Conservation (phyloP, 2,329 filamentous ascomycete genomes). For the Ascochyta viciae-villosae region DNA sequence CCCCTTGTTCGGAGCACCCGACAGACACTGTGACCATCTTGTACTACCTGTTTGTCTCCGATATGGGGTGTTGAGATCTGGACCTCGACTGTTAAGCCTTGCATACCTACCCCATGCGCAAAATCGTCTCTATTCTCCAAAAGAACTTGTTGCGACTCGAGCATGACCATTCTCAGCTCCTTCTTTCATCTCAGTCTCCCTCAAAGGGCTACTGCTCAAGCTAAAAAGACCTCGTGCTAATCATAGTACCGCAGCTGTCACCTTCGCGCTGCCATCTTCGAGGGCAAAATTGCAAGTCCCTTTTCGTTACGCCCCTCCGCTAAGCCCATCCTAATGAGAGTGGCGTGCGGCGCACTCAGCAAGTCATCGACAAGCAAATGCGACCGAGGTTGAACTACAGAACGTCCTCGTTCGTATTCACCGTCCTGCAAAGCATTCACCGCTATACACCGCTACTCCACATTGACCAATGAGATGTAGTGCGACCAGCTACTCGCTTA, state of each 20-base stretch:
- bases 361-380: background rate
- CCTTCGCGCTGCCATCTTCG: background rate
- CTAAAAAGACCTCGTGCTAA: background rate
- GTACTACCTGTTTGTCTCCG: constrained; percentile 14
- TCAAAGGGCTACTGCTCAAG: background rate
- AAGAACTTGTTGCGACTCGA: background rate
- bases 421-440: constrained; percentile 10
- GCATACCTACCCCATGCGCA: background rate
- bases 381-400: constrained; percentile 1
- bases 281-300: background rate
- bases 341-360: background rate
- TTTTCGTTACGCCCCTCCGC: background rate
- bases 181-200: background rate
- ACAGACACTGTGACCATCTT: constrained; percentile 13
- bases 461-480: constrained; percentile 1
- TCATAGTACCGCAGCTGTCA: constrained; percentile 1
- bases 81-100: background rate
- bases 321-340: background rate
- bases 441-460: constrained; percentile 18
- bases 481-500: constrained; percentile 8
- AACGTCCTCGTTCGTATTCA: constrained; percentile 1
- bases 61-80: constrained; percentile 16
- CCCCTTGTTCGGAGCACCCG: constrained; percentile 13
- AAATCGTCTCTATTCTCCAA: background rate
- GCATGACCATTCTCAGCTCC: constrained; percentile 1